Percentiles rank a stretch among this genome's conserved stretches.
Evolutionary conservation across 129 eudicot species (phyloP).

Genomic region (Kitagawia praeruptora): DNA sequence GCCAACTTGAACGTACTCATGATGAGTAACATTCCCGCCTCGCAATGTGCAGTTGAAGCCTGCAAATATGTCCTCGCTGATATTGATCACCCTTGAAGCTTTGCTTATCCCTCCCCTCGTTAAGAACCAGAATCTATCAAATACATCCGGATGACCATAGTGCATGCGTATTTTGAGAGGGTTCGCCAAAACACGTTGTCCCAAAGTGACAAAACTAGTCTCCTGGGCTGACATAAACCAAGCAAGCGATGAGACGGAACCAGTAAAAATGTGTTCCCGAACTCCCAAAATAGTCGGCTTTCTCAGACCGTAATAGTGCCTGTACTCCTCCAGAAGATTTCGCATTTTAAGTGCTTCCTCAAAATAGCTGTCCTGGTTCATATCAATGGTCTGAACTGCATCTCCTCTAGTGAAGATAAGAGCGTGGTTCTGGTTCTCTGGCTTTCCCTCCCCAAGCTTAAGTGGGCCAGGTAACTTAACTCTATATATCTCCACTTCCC

Average conservation of each 20-base stretch:
- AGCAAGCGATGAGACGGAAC: constrained; percentile 94
- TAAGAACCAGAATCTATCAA: constrained; percentile 91
- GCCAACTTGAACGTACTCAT: constrained; percentile 89
- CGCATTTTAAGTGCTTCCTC: constrained; percentile 94
- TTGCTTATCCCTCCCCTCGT: constrained; percentile 94
- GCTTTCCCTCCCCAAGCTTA: constrained; percentile 97
- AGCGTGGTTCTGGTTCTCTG: constrained; percentile 95
- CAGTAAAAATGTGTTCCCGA: constrained; percentile 87
- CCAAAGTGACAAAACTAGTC: constrained; percentile 90
- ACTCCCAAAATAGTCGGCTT: constrained; percentile 89
- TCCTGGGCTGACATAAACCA: constrained; percentile 99
- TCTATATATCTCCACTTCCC: constrained; percentile 86
- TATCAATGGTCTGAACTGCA: constrained; percentile 92
- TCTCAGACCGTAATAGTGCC: constrained; percentile 54
- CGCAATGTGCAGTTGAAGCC: constrained; percentile 93
- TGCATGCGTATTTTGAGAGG: constrained; percentile 89
- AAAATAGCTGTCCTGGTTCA: constrained; percentile 94
- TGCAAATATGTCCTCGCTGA: constrained; percentile 95
- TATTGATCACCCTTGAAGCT: constrained; percentile 87
- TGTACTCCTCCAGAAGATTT: constrained; percentile 81
- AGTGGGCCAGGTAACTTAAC: constrained; percentile 91
- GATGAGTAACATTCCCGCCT: constrained; percentile 94
- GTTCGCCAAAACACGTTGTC: constrained; percentile 93
- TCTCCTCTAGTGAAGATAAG: constrained; percentile 89
- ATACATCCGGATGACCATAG: constrained; percentile 95